Base-by-base conservation (phyloP, 768 basidiomycete species). In the Psilocybe subaeruginosa region DNA sequence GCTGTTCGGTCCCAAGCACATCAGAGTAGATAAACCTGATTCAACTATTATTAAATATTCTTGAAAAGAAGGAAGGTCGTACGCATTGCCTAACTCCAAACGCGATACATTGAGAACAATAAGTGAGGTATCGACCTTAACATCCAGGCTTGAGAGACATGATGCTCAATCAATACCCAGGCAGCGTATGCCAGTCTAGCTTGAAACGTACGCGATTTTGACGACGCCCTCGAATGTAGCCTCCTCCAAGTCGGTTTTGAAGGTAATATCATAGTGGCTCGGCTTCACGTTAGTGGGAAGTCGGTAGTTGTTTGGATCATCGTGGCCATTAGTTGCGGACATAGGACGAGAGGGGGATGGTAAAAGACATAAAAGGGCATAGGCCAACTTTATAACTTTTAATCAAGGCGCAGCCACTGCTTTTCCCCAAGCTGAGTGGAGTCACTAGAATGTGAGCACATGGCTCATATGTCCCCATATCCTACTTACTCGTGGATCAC, bases 221-320 rank as follows among this genome's bases (percentile, higher is more conserved):
- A 89, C 91, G 39, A 87, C 80, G 45, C 97, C 97, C 46, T 85
- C 78, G 73, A 95, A 99, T 8, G 77, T 82, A 62, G 87, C 81
- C n/a, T 80, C 81, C 58, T 89, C 82, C 55, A 98, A 85, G 76
- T 98, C 93, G 3, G 93, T 95, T 69, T 84, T 86, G 70, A 95
- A 76, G 49, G 85, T 86, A 53, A 95, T 69, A 66, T 92, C 89
- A 73, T 95, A 96, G 71, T 95, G 92, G 5, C 74, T 81, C 11
- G 92, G 88, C 67, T 81, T 85, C 57, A 91, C 83, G 64, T 87
- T 76, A 0, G 80, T 79, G 17, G 91, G 90, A 56, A 93, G 83
- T 66, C 91, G 86, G 68, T 84, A 84, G 58, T 78, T 70, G 65
- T 78, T 72, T 8, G 72, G 66, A 8, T 66, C 56, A 17, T 60